Conservation (phyloP, 768 basidiomycete species). For the Pleurotus tuber-regium region DNA sequence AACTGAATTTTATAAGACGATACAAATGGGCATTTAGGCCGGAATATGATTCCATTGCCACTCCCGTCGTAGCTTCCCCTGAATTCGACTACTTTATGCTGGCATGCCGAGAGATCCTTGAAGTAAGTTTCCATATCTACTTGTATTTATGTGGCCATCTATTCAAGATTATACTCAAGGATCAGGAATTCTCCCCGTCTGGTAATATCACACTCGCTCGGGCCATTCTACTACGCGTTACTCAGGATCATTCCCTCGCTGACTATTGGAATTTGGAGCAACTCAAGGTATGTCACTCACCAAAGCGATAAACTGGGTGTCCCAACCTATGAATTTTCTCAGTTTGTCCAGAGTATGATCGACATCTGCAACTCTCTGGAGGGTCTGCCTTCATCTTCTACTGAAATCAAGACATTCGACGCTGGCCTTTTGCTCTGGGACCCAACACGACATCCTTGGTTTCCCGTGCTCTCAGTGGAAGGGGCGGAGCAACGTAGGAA, state of each 20-base stretch:
- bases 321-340: too few species aligned
- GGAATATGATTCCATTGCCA: conserved; percentile 52
- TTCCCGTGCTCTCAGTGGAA: conserved; percentile 33
- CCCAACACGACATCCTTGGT: conserved; percentile 47
- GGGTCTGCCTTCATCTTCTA: conserved; percentile 33
- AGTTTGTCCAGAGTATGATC: conserved; percentile 42
- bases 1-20: conserved; percentile 58
- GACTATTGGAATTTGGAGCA: conserved; percentile 46
- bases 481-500: conserved; percentile 17
- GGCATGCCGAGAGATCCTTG: conserved; percentile 34
- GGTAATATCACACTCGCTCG: conserved; percentile 43
- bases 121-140: conserved; percentile 26
- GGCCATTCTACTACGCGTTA: conserved; percentile 30
- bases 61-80: conserved; percentile 50
- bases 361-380: conserved; percentile 34
- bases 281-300: conserved; percentile 36
- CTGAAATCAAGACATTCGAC: conserved; percentile 38
- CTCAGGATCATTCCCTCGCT: conserved; percentile 23
- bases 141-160: background rate
- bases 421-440: conserved; percentile 45
- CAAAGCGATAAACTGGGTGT: background rate
- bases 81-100: conserved; percentile 48
- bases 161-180: conserved; percentile 21
- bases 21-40: conserved; percentile 78
- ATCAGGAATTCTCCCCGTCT: conserved; percentile 36